phyloP scores from a whole-genome alignment of 352 stramenopile species.

The Globisporangium cederbergense region DNA sequence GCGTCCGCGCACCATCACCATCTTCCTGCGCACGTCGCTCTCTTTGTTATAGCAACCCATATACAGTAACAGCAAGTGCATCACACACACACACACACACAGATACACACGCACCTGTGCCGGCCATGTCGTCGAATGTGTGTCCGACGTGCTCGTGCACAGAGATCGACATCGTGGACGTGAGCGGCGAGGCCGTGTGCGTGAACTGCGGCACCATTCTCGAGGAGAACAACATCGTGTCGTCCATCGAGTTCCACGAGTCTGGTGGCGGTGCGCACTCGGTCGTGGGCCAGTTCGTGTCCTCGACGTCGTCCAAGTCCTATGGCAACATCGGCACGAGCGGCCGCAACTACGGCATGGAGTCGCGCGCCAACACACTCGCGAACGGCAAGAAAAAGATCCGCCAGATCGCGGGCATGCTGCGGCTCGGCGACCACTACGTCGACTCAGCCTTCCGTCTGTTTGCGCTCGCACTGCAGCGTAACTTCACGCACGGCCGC shows the following conservation, averaged over 20 bases:
- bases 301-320: slow-evolving; percentile 86
- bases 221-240: slow-evolving; percentile 98
- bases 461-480: slow-evolving; percentile 94
- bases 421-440: slow-evolving; percentile 93
- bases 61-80: neutral
- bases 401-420: slow-evolving; percentile 89
- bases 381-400: slow-evolving; percentile 94
- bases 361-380: slow-evolving; percentile 95
- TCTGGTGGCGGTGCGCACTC: slow-evolving; percentile 83
- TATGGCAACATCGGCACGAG: slow-evolving; percentile 87
- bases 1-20: slow-evolving; percentile 3
- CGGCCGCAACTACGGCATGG: slow-evolving; percentile 90
- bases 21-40: slow-evolving; percentile 4
- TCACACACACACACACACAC: neutral
- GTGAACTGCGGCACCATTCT: slow-evolving; percentile 91
- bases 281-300: slow-evolving; percentile 97
- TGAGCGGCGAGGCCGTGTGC: slow-evolving; percentile 86
- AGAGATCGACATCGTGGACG: slow-evolving; percentile 94
- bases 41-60: neutral
- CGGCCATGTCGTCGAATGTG: slow-evolving; percentile 37
- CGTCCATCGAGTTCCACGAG: slow-evolving; percentile 96
- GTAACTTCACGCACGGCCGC: slow-evolving; percentile 96
- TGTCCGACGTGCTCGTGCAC: slow-evolving; percentile 95
- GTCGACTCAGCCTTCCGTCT: slow-evolving; percentile 96
- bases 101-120: neutral